Conservation (phyloP, 306 rosid genomes). For the Cucurbita argyrosperma region DNA sequence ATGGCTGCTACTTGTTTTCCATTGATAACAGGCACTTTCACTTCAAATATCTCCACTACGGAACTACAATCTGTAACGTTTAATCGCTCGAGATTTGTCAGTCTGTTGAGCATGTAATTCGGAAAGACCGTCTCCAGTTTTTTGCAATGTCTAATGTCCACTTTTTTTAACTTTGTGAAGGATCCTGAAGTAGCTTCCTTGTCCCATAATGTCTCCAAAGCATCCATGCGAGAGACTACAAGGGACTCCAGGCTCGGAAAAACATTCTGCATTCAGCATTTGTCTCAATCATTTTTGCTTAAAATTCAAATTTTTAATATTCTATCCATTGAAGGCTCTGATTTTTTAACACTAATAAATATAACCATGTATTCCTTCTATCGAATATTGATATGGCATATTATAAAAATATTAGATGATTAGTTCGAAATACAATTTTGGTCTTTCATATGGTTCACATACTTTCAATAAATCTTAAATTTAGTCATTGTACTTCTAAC, state of each 20-base stretch:
- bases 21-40: background rate
- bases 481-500: too few relatives aligned
- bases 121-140: conserved; percentile 1
- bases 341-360: too few relatives aligned
- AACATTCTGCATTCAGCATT: background rate
- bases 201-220: conserved; percentile 9
- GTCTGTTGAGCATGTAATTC: background rate
- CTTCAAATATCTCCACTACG: background rate
- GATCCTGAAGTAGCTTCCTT: conserved; percentile 1
- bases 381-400: background rate
- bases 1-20: background rate
- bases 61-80: conserved; percentile 3
- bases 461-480: too few relatives aligned
- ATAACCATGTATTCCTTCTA: background rate
- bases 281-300: background rate
- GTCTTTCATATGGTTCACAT: too few relatives aligned
- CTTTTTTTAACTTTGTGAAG: background rate
- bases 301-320: too few relatives aligned
- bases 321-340: too few relatives aligned
- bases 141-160: background rate
- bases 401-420: background rate
- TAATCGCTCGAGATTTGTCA: conserved; percentile 9
- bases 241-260: conserved; percentile 5
- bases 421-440: too few relatives aligned
- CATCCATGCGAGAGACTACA: conserved; percentile 8